These are phyloP conservation scores for Neofusicoccum sp. DNA, from an alignment of 2,329 filamentous ascomycete genomes.

Conservation along the genomic window DNA sequence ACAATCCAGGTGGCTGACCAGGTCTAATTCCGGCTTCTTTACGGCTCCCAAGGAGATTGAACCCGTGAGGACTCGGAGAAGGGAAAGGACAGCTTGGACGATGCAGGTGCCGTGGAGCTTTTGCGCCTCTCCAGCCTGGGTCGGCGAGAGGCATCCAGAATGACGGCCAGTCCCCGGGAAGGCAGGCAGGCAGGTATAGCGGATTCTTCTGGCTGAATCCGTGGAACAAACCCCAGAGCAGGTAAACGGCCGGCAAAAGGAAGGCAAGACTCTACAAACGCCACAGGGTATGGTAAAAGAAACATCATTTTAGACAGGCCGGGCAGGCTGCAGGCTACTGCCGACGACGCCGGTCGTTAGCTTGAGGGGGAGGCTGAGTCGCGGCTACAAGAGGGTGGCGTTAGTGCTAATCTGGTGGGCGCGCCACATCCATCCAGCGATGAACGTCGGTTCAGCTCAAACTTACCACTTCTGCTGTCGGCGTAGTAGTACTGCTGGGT, in stretches of 20 bases:
- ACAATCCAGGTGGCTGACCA: conserved; percentile 14
- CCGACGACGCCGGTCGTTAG: conserved; percentile 19
- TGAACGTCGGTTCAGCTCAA: neutral
- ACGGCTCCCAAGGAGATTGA: conserved; percentile 7
- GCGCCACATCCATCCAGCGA: conserved; percentile 5
- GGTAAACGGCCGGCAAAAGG: conserved; percentile 9
- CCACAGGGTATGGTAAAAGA: conserved; percentile 14
- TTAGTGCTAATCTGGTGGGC: conserved; percentile 6
- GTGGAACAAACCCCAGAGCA: conserved; percentile 14
- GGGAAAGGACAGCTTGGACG: neutral
- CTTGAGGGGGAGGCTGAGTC: conserved; percentile 18
- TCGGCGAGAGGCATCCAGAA: conserved; percentile 10
- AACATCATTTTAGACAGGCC: conserved; percentile 15
- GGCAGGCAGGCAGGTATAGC: neutral
- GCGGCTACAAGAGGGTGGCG: conserved; percentile 16
- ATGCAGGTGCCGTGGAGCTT: neutral
- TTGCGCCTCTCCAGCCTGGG: conserved; percentile 3
- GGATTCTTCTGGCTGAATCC: conserved; percentile 9
- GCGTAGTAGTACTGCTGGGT: conserved; percentile 18
- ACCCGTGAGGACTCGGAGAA: neutral
- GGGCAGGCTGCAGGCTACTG: conserved; percentile 14
- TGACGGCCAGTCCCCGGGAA: conserved; percentile 5
- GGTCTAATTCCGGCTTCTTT: conserved; percentile 17
- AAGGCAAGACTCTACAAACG: conserved; percentile 13
- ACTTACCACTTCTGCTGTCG: conserved; percentile 19